Evolutionary conservation across 805 yeast species (phyloP).

Genomic region (Candida incommunis): DNA sequence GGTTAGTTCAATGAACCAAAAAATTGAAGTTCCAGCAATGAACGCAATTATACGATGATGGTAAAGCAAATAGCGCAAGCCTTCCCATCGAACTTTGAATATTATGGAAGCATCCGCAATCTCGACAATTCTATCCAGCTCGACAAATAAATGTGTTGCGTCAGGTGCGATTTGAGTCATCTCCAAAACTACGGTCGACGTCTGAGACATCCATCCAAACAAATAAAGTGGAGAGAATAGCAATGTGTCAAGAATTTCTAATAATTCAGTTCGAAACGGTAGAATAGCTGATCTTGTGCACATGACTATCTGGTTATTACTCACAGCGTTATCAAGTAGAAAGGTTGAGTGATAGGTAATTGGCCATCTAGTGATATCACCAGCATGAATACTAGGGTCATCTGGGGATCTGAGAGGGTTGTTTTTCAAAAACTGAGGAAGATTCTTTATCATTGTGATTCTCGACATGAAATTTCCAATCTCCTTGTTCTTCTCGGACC

Average conservation of each 20-base stretch:
- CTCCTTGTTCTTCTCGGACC: neutral
- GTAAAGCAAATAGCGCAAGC: slow-evolving; percentile 19
- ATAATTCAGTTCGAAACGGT: slow-evolving; percentile 16
- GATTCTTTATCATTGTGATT: neutral
- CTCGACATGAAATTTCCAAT: neutral
- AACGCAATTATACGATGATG: slow-evolving; percentile 13
- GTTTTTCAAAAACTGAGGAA: neutral
- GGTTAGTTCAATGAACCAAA: slow-evolving; percentile 17
- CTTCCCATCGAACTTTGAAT: slow-evolving; percentile 18
- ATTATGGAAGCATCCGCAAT: slow-evolving; percentile 12
- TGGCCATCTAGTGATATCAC: neutral
- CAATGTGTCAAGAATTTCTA: slow-evolving; percentile 16
- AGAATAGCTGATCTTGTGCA: neutral
- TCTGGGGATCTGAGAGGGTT: neutral
- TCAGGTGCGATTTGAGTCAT: slow-evolving; percentile 12
- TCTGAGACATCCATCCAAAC: slow-evolving; percentile 15
- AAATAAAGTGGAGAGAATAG: slow-evolving; percentile 18
- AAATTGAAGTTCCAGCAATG: slow-evolving; percentile 12
- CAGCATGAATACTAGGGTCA: neutral
- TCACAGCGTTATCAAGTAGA: neutral
- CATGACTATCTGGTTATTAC: neutral
- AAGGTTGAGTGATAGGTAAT: neutral
- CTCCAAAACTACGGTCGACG: slow-evolving; percentile 11
- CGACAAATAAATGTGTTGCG: slow-evolving; percentile 10
- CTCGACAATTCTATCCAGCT: slow-evolving; percentile 14